Evolutionary conservation across 495 filamentous ascomycete species (phyloP).

Genomic region (Podospora appendiculata): DNA sequence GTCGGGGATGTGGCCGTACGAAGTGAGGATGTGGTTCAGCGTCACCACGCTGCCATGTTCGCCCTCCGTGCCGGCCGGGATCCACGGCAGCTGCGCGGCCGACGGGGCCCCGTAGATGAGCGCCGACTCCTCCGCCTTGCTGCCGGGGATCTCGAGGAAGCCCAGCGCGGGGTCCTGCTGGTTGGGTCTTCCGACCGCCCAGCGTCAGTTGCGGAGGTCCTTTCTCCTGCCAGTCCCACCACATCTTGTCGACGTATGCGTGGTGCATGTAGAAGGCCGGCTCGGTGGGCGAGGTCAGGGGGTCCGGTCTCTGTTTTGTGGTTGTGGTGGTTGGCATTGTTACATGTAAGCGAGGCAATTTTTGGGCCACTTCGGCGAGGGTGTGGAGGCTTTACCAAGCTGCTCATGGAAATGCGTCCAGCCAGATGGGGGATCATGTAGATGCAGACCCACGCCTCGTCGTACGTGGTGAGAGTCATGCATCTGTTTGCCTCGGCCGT

Average conservation of each 20-base stretch:
- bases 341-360: too few species aligned
- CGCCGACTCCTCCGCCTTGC: neutral
- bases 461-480: neutral
- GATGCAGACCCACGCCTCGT: neutral
- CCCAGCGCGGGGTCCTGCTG: neutral
- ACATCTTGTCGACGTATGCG: conserved; percentile 2
- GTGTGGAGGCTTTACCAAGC: neutral
- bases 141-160: neutral
- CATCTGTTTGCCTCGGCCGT: neutral
- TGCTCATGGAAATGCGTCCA: conserved; percentile 24
- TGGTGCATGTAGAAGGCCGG: conserved; percentile 5
- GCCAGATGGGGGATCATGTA: conserved; percentile 24
- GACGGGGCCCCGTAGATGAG: neutral
- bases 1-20: conserved; percentile 9
- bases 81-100: conserved; percentile 1
- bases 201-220: conserved; percentile 16
- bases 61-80: conserved; percentile 31
- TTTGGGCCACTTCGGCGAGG: too few species aligned
- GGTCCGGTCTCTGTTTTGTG: neutral
- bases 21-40: conserved; percentile 4
- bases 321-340: too few species aligned
- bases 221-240: conserved; percentile 10
- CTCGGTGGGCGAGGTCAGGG: neutral
- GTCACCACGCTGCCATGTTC: conserved; percentile 45
- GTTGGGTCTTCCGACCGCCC: neutral